phyloP scores from a whole-genome alignment of 305 asterid genomes.

The Coffea humblotiana region DNA sequence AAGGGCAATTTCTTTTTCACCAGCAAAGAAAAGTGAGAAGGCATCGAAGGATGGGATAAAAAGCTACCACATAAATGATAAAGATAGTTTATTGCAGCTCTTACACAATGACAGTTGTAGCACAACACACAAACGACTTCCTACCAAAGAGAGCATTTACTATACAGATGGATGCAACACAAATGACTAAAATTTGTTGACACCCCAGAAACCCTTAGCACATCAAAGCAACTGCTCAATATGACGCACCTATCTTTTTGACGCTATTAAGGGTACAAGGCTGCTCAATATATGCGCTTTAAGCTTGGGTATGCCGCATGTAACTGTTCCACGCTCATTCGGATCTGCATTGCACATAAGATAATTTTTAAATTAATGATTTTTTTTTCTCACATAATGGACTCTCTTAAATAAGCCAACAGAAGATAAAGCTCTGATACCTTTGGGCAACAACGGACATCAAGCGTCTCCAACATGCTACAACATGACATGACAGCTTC shows the following conservation, averaged over 20 bases:
- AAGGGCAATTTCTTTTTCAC: no score
- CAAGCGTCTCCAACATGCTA: slow-evolving; percentile 84
- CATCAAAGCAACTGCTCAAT: neutral
- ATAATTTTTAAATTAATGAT: neutral
- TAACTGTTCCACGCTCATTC: slow-evolving; percentile 58
- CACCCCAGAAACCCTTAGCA: neutral
- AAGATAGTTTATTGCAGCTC: slow-evolving; percentile 7
- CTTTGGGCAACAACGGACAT: slow-evolving; percentile 91
- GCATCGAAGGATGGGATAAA: no score
- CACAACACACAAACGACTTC: neutral
- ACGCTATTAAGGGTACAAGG: slow-evolving; percentile 33
- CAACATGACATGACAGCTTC: slow-evolving; percentile 73
- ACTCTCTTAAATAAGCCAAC: no score
- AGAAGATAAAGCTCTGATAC: slow-evolving; percentile 27
- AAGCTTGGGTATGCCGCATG: slow-evolving; percentile 75
- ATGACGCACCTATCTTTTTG: neutral
- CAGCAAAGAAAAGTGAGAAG: no score
- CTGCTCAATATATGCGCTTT: slow-evolving; percentile 90
- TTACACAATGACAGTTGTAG: neutral
- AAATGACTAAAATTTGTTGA: neutral
- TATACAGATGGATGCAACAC: slow-evolving; percentile 6
- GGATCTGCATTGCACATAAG: slow-evolving; percentile 42
- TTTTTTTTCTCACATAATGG: neutral
- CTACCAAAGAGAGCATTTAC: neutral
- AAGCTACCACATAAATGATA: neutral